Conservation (phyloP, 805 yeast species). For the Huiozyma sinensis region DNA sequence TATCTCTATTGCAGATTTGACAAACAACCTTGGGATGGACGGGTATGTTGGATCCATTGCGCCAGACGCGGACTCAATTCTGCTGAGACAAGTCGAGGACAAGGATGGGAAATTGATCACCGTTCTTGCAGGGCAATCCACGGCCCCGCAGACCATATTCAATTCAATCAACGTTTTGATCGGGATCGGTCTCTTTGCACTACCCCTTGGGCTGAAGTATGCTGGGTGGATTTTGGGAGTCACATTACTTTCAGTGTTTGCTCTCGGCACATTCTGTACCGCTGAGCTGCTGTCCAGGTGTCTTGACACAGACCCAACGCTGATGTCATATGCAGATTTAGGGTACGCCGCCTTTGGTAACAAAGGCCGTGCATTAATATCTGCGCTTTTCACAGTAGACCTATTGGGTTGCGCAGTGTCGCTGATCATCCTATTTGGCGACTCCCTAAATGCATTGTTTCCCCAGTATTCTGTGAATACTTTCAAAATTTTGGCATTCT, state of each 20-base stretch:
- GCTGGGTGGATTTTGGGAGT: conserved; percentile 67
- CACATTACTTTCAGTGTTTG: conserved; percentile 47
- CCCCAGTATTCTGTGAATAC: conserved; percentile 41
- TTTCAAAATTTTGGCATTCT: conserved; percentile 59
- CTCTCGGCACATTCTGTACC: conserved; percentile 61
- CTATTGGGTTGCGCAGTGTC: conserved; percentile 75
- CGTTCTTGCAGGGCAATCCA: conserved; percentile 71
- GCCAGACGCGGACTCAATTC: conserved; percentile 40
- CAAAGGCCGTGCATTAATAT: conserved; percentile 60
- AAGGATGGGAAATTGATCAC: conserved; percentile 60
- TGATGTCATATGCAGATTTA: conserved; percentile 81
- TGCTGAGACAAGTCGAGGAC: conserved; percentile 55
- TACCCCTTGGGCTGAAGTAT: conserved; percentile 57
- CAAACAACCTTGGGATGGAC: conserved; percentile 31
- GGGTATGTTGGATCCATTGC: conserved; percentile 19
- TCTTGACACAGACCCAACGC: conserved; percentile 67
- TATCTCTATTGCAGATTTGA: conserved; percentile 35
- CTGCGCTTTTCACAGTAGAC: conserved; percentile 65
- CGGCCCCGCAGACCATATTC: conserved; percentile 66
- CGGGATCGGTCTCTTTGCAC: conserved; percentile 65
- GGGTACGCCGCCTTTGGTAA: conserved; percentile 81
- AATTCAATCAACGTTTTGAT: conserved; percentile 68
- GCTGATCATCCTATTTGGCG: conserved; percentile 72
- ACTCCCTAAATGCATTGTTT: conserved; percentile 62
- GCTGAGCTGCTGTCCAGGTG: conserved; percentile 66